These are phyloP conservation scores for Neurospora discreta DNA, from an alignment of 495 filamentous ascomycete genomes.

Conservation along the genomic window DNA sequence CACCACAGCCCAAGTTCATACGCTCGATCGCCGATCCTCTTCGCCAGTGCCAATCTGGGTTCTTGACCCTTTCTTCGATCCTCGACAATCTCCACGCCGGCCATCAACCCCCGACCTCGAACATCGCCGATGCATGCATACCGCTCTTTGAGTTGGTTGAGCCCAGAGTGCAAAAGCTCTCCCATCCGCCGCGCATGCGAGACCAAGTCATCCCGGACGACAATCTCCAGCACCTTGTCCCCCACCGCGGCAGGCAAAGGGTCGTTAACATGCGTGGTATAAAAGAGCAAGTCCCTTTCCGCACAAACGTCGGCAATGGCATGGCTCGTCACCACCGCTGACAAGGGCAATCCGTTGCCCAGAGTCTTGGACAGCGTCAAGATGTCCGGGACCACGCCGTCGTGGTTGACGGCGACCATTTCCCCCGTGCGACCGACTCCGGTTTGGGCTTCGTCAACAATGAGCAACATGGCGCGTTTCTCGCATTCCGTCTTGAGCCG, in stretches of 20 bases:
- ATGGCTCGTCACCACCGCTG: conserved; percentile 36
- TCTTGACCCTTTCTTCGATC: conserved; percentile 28
- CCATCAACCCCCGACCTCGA: conserved; percentile 41
- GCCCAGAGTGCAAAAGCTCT: conserved; percentile 28
- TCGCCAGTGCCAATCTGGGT: conserved; percentile 35
- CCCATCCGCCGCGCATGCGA: conserved; percentile 29
- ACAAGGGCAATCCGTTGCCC: conserved; percentile 42
- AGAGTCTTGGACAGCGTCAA: conserved; percentile 44
- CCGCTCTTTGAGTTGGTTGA: conserved; percentile 29
- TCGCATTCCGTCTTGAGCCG: conserved; percentile 37
- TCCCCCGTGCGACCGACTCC: conserved; percentile 40
- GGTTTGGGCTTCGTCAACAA: conserved; percentile 47
- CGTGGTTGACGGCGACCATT: conserved; percentile 40
- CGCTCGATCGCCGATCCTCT: conserved; percentile 31
- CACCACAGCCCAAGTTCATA: conserved; percentile 41
- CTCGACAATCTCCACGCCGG: conserved; percentile 43
- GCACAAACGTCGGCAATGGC: conserved; percentile 33
- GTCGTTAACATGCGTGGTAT: conserved; percentile 41
- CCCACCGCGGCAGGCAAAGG: conserved; percentile 44
- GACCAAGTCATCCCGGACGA: conserved; percentile 38
- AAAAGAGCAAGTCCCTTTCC: conserved; percentile 26
- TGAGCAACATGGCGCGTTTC: conserved; percentile 40
- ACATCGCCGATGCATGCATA: conserved; percentile 48
- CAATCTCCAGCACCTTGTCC: conserved; percentile 45
- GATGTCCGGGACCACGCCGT: conserved; percentile 41